Evolutionary conservation across 2,329 filamentous ascomycete species (phyloP), one percentile per base, ranked within the genome.

Genomic region (Tolypocladium ovalisporum): DNA sequence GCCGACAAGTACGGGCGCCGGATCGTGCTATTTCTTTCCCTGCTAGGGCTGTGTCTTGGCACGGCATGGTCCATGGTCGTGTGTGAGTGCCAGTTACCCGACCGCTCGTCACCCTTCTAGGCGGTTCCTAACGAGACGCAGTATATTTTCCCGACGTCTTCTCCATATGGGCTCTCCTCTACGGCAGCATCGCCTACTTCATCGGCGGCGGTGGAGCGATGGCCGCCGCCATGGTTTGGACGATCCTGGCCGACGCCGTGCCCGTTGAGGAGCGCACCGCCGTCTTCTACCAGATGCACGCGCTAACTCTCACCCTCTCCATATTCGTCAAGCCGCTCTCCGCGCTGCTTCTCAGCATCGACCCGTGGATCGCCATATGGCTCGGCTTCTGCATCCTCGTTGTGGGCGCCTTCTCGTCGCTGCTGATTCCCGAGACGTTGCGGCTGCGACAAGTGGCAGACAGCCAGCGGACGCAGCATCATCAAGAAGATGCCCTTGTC

Each of bases 1-100:
- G 76, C 76, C 2, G 76, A 79, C 63, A 75, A 74, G 57, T 73
- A 74, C 60, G 76, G 77, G 5, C 71, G 77, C 40, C 69, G 69
- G 2, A 70, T 70, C 1, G 73, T 79, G 29, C 52, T 78, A 35
- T 67, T 71, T 7, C 42, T 77, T 22, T 62, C 71, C 0, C 63
- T 74, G n/a, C 54, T 71, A 5, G 71, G 72, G 0, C 61, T 62
- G 4, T 54, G 62, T 3, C 54, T 74, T 0, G 62, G 68, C 51
- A 65, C 63, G 0, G 36, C 54, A 0, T 73, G 69, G 69, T 42
- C 63, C 8, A 58, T 72, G 24, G 15, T 68, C 8, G 67, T 73
- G 52, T 62, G 72, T 73, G 61, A 59, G 72, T 56, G 2, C 58
- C 6, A 19, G 3, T n/a, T 22, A 15, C 35, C 22, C 10, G 9